Percentiles rank a stretch among this genome's conserved stretches.
These are phyloP conservation scores for Chalciporus piperatus DNA, from an alignment of 768 basidiomycete species.

Conservation along the genomic window DNA sequence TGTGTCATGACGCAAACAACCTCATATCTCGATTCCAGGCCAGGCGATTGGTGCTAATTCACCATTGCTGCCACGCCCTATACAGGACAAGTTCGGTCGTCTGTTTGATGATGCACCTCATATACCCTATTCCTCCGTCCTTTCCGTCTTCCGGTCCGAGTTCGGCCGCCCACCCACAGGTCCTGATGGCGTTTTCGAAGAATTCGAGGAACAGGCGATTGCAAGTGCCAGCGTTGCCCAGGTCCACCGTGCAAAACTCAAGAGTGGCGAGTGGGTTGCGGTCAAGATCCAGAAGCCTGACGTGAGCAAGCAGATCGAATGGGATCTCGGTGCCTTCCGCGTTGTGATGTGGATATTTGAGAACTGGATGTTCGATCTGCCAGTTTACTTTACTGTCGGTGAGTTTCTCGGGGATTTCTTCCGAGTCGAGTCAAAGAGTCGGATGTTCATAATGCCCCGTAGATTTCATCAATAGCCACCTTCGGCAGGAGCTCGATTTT, in stretches of 20 bases:
- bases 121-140: conserved; percentile 68
- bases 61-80: conserved; percentile 76
- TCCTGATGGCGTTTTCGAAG: conserved; percentile 71
- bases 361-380: conserved; percentile 80
- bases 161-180: conserved; percentile 64
- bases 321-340: conserved; percentile 73
- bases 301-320: conserved; percentile 82
- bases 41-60: conserved; percentile 86
- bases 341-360: conserved; percentile 78
- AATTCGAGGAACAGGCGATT: conserved; percentile 72
- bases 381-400: conserved; percentile 79
- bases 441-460: neutral
- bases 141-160: conserved; percentile 64
- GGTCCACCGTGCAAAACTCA: conserved; percentile 76
- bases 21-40: conserved; percentile 32
- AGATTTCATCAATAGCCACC: conserved; percentile 80
- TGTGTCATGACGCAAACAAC: neutral
- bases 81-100: conserved; percentile 77
- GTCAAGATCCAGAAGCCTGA: conserved; percentile 94
- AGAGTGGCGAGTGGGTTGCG: conserved; percentile 66
- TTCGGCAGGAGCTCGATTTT: conserved; percentile 83
- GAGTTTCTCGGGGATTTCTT: conserved; percentile 21
- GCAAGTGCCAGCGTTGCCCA: conserved; percentile 93
- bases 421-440: neutral
- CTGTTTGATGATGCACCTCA: conserved; percentile 90